phyloP scores from a whole-genome alignment of 1,139 yeast species.

The Blastobotrys buckinghamii region DNA sequence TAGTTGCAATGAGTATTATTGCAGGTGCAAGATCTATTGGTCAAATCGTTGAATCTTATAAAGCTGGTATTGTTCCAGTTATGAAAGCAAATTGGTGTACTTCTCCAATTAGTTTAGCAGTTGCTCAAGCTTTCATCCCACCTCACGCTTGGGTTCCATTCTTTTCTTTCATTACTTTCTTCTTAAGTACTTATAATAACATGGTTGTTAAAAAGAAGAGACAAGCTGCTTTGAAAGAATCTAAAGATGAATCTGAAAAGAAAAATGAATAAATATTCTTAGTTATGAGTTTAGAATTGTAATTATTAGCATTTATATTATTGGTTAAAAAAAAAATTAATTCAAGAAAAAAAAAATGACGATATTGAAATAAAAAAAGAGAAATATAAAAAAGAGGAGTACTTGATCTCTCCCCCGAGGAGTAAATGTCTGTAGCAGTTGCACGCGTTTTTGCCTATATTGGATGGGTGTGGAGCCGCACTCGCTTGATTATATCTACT shows the following conservation, averaged over 20 bases:
- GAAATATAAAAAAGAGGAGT: not conserved
- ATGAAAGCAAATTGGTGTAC: constrained; percentile 60
- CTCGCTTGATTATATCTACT: too few species aligned
- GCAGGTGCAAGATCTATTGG: constrained; percentile 34
- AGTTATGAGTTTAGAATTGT: too few species aligned
- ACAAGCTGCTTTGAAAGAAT: constrained; percentile 25
- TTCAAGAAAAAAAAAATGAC: too few species aligned
- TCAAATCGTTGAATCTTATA: constrained; percentile 39
- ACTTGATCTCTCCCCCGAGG: too few species aligned
- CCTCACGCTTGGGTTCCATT: constrained; percentile 84
- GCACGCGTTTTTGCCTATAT: too few species aligned
- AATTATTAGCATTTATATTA: too few species aligned
- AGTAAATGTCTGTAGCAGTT: too few species aligned
- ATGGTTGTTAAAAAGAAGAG: constrained; percentile 50
- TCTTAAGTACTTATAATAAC: constrained; percentile 75
- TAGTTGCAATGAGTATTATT: constrained; percentile 41
- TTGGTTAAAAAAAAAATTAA: not conserved
- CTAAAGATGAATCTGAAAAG: constrained; percentile 21
- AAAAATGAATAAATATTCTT: constrained; percentile 6
- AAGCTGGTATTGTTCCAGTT: constrained; percentile 49
- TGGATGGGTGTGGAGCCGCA: too few species aligned
- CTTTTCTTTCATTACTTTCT: constrained; percentile 66
- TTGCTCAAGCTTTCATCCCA: constrained; percentile 70
- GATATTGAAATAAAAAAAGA: not conserved
- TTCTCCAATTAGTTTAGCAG: constrained; percentile 53